These are phyloP conservation scores for Salix suchowensis DNA, from an alignment of 345 rosid species.

Conservation along the genomic window DNA sequence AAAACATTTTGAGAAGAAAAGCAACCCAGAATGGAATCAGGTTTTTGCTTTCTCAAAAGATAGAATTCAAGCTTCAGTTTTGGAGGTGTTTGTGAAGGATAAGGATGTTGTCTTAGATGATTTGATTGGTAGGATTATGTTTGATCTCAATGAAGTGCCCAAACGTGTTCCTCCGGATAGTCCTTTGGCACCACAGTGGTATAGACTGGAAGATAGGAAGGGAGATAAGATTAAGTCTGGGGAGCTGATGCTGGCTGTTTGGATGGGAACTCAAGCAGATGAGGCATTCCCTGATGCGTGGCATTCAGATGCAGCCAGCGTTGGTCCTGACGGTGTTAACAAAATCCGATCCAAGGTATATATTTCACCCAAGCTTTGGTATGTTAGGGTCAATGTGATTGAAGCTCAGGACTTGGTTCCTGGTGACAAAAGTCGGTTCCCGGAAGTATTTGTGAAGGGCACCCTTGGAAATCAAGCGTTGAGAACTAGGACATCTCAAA, in stretches of 20 bases:
- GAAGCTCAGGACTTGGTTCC: slow-evolving; percentile 35
- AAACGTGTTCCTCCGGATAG: slow-evolving; percentile 33
- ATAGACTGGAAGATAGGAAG: slow-evolving; percentile 28
- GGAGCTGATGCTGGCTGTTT: slow-evolving; percentile 31
- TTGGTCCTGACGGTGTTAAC: slow-evolving; percentile 27
- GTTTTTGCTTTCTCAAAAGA: slow-evolving; percentile 33
- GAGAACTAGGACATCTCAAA: slow-evolving; percentile 24
- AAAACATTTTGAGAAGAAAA: slow-evolving; percentile 28
- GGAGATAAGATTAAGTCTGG: slow-evolving; percentile 21
- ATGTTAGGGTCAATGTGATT: slow-evolving; percentile 31
- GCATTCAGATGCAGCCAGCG: slow-evolving; percentile 34
- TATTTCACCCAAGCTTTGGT: slow-evolving; percentile 33
- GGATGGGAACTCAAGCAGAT: slow-evolving; percentile 35
- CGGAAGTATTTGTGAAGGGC: slow-evolving; percentile 27
- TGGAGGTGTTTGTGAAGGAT: slow-evolving; percentile 29
- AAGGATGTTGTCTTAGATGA: slow-evolving; percentile 31
- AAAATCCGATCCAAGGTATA: slow-evolving; percentile 29
- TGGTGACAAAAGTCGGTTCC: slow-evolving; percentile 22
- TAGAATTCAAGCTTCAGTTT: slow-evolving; percentile 26
- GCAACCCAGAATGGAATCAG: slow-evolving; percentile 32
- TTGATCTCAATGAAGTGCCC: slow-evolving; percentile 28
- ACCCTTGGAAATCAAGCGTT: slow-evolving; percentile 19
- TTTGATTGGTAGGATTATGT: slow-evolving; percentile 23
- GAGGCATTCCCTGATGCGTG: slow-evolving; percentile 33
- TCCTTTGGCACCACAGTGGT: slow-evolving; percentile 33